Base-by-base conservation (phyloP, 768 basidiomycete species). In the Pisolithus albus region DNA sequence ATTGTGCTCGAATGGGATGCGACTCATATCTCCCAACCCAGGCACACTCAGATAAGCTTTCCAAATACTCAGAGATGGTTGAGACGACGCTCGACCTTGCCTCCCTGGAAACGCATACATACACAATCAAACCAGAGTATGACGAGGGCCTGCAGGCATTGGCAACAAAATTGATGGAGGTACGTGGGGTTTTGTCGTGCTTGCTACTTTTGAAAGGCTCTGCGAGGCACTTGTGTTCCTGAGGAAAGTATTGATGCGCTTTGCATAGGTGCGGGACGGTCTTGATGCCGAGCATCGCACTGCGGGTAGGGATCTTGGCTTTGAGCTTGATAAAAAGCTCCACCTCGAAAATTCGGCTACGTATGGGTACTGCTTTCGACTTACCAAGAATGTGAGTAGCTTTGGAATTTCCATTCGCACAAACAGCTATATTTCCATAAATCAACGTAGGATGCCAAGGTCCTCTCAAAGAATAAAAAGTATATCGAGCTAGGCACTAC, bases 241-340 rank as follows among this genome's bases (percentile, higher is more conserved):
- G 34, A 34, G 10, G 13, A 11, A 34, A 34, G 34, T 34, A 5
- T 21, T 40, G 16, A 16, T 28, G 32, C 11, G 36, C 10, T 4
- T 49, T 38, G 4, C 7, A 19, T 52, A 83, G 73, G 76, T 82
- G 0, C 81, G 90, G 28, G 91, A 93, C 61, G 81, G 80, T 0
- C 71, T 99, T 16, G 92, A 99, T 59, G 75, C 72, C 11, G 92
- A 96, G 63, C 94, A 97, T 65, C 68, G 72, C 7, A 61, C 72
- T 1, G 84, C 82, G 0, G 86, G 86, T 6, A 66, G 74, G 7
- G 88, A 89, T 37, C 74, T 97, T 6, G 79, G 76, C 8, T 59
- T 99, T 9, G 92, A 95, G 15, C 77, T 92, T 2, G 90, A 96
- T 67, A 95, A 95, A 72, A 98, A 97, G 70, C 69, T 98, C 10